These are phyloP conservation scores for Candida mesenterica DNA, from an alignment of 1,139 yeast genomes.

Conservation along the genomic window DNA sequence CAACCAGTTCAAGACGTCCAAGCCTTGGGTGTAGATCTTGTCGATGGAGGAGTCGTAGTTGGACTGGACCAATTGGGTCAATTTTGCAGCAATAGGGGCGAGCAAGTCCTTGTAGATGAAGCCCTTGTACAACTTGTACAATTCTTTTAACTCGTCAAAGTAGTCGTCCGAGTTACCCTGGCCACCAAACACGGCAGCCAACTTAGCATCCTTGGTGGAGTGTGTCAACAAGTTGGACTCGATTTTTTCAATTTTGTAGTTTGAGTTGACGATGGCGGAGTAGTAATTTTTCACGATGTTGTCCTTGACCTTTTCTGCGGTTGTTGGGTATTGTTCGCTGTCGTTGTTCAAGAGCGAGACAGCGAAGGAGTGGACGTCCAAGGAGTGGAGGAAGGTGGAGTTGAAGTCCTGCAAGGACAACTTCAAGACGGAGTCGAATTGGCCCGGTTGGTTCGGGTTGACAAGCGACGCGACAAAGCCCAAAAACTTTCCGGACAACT, in stretches of 20 bases:
- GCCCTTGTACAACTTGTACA: slow-evolving; percentile 73
- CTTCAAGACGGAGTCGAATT: slow-evolving; percentile 66
- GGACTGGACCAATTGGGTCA: slow-evolving; percentile 66
- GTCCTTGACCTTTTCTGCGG: slow-evolving; percentile 65
- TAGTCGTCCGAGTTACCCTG: slow-evolving; percentile 98
- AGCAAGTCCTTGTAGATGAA: slow-evolving; percentile 67
- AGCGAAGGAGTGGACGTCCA: slow-evolving; percentile 87
- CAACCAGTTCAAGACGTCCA: slow-evolving; percentile 86
- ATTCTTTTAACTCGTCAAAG: slow-evolving; percentile 91
- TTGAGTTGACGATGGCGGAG: slow-evolving; percentile 58
- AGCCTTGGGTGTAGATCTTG: slow-evolving; percentile 91
- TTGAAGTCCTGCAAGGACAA: slow-evolving; percentile 81
- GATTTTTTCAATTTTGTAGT: slow-evolving; percentile 22
- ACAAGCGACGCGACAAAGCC: slow-evolving; percentile 72
- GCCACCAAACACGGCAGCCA: slow-evolving; percentile 93
- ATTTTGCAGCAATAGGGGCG: slow-evolving; percentile 62
- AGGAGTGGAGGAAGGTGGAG: slow-evolving; percentile 63
- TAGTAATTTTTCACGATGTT: slow-evolving; percentile 69
- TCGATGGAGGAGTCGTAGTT: slow-evolving; percentile 52
- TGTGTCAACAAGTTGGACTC: slow-evolving; percentile 53
- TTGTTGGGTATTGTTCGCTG: slow-evolving; percentile 52
- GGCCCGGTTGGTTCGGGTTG: slow-evolving; percentile 46
- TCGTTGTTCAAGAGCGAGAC: slow-evolving; percentile 53
- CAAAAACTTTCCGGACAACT: slow-evolving; percentile 78
- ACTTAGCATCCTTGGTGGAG: slow-evolving; percentile 48